Evolutionary conservation across 805 yeast species (phyloP), one percentile per base, ranked within the genome.

Genomic region (Torulaspora franciscae): DNA sequence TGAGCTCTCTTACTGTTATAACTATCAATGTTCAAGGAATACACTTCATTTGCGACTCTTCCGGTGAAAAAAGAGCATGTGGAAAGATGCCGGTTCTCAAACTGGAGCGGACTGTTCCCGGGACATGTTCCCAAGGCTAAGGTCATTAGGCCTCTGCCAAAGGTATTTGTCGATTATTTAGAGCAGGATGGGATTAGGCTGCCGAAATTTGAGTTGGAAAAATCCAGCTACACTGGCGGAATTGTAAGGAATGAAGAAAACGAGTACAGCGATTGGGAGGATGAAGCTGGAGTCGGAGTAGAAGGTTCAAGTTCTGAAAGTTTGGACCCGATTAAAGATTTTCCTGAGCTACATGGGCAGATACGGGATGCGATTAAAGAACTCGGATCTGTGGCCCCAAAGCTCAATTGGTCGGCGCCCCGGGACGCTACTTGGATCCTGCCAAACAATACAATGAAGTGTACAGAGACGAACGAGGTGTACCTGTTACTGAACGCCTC

Each of bases 331-430:
- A 65, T 76, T 1, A 53, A 48, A 2, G 66, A 67, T 22, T 88
- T 89, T 54, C 70, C 70, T 7, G 81, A 76, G 0, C 68, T 89
- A 15, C 95, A 90, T 57, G 54, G 67, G 0, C 55, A 70, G 34
- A 70, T 91, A 13, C 67, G 67, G 28, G 47, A 54, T 0, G 58
- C 71, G 0, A 75, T 93, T 10, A 48, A 52, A 2, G 69, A 72
- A 34, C 68, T 75, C 38, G 83, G 84, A 0, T 67, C 78, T 1
- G 87, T 89, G 2, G 74, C 87, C 1, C 98, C 98, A 1, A 93
- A 93, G 59, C 69, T 91, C 54, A 93, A 93, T 69, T 93, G 99
- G 99, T 88, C 97, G 0, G 85, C 96, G 1, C 99, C 99, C 1
- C 83, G 81, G 59, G 99, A 93, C 66, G 86, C 98, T 1, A 77